Conservation (phyloP, 768 basidiomycete species). For the Russula ochroleuca region DNA sequence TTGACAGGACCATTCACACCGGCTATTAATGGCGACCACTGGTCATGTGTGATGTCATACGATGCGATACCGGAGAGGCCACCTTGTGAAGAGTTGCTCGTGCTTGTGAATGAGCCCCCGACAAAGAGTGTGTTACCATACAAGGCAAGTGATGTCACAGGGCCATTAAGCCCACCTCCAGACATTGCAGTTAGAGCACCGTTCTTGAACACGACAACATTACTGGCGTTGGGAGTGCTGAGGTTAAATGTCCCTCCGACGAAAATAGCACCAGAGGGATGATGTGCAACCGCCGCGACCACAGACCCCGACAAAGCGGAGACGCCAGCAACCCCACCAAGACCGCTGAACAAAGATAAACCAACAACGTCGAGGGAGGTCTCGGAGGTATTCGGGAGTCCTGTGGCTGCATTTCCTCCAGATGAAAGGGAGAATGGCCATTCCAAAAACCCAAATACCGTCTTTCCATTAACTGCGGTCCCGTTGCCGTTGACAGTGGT, state of each 20-base stretch:
- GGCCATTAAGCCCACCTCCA: slow-evolving; percentile 72
- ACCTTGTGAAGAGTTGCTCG: slow-evolving; percentile 50
- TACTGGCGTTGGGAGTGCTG: slow-evolving; percentile 51
- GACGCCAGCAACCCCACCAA: slow-evolving; percentile 46
- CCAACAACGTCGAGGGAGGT: slow-evolving; percentile 64
- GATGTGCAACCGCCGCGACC: slow-evolving; percentile 57
- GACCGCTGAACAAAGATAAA: slow-evolving; percentile 53
- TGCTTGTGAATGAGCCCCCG: slow-evolving; percentile 84
- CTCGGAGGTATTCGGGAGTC: slow-evolving; percentile 62
- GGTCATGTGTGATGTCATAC: slow-evolving; percentile 60
- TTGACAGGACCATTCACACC: slow-evolving; percentile 78
- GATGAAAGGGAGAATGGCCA: slow-evolving; percentile 57
- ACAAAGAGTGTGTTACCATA: slow-evolving; percentile 66
- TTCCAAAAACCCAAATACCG: slow-evolving; percentile 84
- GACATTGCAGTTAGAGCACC: slow-evolving; percentile 52
- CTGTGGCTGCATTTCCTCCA: slow-evolving; percentile 54
- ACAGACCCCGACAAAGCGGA: slow-evolving; percentile 37
- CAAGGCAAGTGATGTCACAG: slow-evolving; percentile 63
- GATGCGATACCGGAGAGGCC: slow-evolving; percentile 57
- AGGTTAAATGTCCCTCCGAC: slow-evolving; percentile 75
- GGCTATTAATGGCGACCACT: slow-evolving; percentile 65
- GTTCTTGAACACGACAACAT: slow-evolving; percentile 68
- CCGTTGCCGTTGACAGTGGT: slow-evolving; percentile 35
- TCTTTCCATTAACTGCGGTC: slow-evolving; percentile 36
- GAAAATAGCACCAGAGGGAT: slow-evolving; percentile 62